Evolutionary conservation across 371 early-diverging fungal genomes (phyloP).

Genomic region (Smittium culicis): DNA sequence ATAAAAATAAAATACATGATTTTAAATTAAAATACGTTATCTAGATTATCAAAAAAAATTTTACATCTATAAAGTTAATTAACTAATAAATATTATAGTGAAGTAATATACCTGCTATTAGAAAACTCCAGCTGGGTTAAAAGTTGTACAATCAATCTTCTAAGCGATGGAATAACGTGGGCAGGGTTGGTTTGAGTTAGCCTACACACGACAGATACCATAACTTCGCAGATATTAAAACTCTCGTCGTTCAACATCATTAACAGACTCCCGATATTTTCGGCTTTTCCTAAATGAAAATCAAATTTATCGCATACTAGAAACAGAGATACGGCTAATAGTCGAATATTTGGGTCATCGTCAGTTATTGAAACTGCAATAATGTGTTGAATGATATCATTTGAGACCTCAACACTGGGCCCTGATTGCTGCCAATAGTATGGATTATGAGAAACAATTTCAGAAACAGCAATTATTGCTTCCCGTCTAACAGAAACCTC

Average conservation of each 20-base stretch:
- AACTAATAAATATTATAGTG: background rate
- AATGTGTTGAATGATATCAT: constrained; percentile 75
- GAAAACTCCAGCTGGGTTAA: constrained; percentile 87
- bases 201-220: constrained; percentile 75
- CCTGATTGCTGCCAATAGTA: constrained; percentile 65
- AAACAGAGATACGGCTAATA: constrained; percentile 24
- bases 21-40: background rate
- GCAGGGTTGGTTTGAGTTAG: constrained; percentile 80
- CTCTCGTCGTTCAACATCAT: constrained; percentile 86
- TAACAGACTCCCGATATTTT: constrained; percentile 75
- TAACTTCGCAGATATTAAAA: constrained; percentile 74
- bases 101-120: constrained; percentile 16
- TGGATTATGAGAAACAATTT: constrained; percentile 59
- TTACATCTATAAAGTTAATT: background rate
- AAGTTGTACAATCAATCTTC: constrained; percentile 76
- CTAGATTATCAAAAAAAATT: background rate
- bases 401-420: constrained; percentile 73
- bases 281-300: constrained; percentile 77
- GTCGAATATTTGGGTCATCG: constrained; percentile 19
- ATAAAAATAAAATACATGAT: background rate
- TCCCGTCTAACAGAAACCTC: constrained; percentile 67
- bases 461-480: constrained; percentile 79
- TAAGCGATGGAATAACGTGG: constrained; percentile 78
- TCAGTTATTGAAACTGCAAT: constrained; percentile 85
- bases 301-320: constrained; percentile 41